Base-by-base conservation (phyloP, 352 stramenopile species). In the Phytophthora brassicae region DNA sequence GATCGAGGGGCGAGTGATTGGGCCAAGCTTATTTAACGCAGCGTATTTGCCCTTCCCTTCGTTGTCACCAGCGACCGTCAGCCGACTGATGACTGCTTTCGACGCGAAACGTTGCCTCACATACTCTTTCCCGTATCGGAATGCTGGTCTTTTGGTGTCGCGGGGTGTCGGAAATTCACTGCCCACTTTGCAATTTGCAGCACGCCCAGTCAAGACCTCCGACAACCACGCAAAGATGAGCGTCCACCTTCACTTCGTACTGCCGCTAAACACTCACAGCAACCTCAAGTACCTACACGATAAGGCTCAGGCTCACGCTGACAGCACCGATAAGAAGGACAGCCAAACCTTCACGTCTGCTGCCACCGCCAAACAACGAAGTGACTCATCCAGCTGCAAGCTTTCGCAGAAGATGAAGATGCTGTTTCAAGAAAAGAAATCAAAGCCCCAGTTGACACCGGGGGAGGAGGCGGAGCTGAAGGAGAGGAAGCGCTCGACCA, bases 221-320 rank as follows among this genome's bases (percentile, higher is more conserved):
- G 11, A 13, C 29, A 36, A 19, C 16, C 56, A 44, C 35, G 16
- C 16, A 43, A 35, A 31, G 24, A 70, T 70, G 62, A 70, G 47
- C 56, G 55, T 33, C 11, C 62, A 70, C 48, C 44, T 44, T 7
- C 55, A 47, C 62, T 60, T 65, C 42, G 63, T 50, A 7, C 55
- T 65, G 31, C 51, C 57, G 28, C 22, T 71, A 22, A 72, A 65
- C 60, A 65, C 64, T 22, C 59, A 47, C 41, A 17, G 52, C 23
- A 63, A 60, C 48, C 51, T 72, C 59, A 60, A 54, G 26, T 33
- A 59, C 43, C 41, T 72, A 36, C 48, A 56, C 53, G 64, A 60
- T 47, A 50, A 56, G 33, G 23, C 55, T 5, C 54, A 57, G 3
- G 31, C 41, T 4, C 51, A 49, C 44, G 22, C 5, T 31, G 43